phyloP scores from a whole-genome alignment of 805 yeast genomes.

The Wickerhamomyces ciferrii region DNA sequence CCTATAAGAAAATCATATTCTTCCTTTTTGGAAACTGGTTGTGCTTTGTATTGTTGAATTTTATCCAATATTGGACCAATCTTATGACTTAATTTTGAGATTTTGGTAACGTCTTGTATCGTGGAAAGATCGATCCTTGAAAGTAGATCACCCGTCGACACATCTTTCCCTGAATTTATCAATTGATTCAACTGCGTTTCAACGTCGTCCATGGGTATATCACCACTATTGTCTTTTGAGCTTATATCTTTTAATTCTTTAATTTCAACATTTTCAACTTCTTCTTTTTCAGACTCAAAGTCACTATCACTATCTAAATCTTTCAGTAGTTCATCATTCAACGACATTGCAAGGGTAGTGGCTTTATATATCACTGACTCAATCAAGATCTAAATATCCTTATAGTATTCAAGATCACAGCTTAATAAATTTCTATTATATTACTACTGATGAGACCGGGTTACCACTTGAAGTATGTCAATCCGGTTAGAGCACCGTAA shows the following conservation, averaged over 20 bases:
- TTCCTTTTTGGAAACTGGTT: slow-evolving; percentile 15
- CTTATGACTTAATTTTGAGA: slow-evolving; percentile 8
- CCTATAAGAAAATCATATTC: slow-evolving; percentile 47
- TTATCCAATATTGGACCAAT: slow-evolving; percentile 11
- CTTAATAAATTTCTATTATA: neutral
- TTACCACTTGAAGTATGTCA: neutral
- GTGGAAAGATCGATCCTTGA: slow-evolving; percentile 5
- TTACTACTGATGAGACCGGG: neutral
- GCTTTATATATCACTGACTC: too few species aligned
- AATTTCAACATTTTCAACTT: slow-evolving; percentile 5
- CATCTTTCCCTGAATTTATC: slow-evolving; percentile 9
- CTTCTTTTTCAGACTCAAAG: slow-evolving; percentile 7
- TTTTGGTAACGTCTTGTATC: slow-evolving; percentile 9
- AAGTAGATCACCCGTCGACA: slow-evolving; percentile 5
- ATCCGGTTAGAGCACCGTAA: too few species aligned
- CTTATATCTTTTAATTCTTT: neutral
- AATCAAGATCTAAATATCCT: too few species aligned
- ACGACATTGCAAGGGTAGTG: slow-evolving; percentile 8
- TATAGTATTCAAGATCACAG: too few species aligned
- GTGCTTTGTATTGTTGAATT: slow-evolving; percentile 12
- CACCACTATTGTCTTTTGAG: slow-evolving; percentile 1
- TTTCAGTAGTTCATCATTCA: slow-evolving; percentile 21
- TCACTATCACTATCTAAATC: slow-evolving; percentile 29
- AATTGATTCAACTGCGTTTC: slow-evolving; percentile 1
- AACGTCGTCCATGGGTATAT: slow-evolving; percentile 3